Evolutionary conservation across 1,139 yeast genomes (phyloP).

Genomic region (Eremothecium gossypii): DNA sequence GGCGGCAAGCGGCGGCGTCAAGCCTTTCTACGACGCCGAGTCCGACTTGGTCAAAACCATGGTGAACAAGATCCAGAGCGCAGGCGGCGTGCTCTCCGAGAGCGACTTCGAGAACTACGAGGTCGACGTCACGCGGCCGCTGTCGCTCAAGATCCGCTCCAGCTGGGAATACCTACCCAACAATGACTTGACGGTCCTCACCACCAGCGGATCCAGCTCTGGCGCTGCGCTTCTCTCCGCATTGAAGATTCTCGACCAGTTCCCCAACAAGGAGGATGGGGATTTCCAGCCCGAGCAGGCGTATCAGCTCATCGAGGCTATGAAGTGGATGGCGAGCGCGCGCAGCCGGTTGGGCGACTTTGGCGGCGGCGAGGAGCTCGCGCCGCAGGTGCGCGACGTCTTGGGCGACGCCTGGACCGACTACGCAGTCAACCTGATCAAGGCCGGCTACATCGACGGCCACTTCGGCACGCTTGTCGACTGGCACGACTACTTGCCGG

Average conservation of each 20-base stretch:
- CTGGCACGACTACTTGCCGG: slow-evolving; percentile 72
- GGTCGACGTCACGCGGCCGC: slow-evolving; percentile 48
- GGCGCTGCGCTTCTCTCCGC: slow-evolving; percentile 81
- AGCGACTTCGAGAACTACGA: slow-evolving; percentile 59
- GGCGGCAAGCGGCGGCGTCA: slow-evolving; percentile 68
- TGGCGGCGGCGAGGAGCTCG: slow-evolving; percentile 24
- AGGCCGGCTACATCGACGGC: slow-evolving; percentile 31
- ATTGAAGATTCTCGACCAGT: slow-evolving; percentile 46
- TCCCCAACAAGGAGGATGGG: slow-evolving; percentile 33
- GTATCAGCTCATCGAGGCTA: slow-evolving; percentile 69
- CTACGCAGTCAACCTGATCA: slow-evolving; percentile 38
- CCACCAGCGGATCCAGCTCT: slow-evolving; percentile 71
- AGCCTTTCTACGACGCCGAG: slow-evolving; percentile 70
- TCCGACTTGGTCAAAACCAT: slow-evolving; percentile 61
- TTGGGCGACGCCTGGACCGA: slow-evolving; percentile 47
- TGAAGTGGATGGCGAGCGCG: slow-evolving; percentile 90
- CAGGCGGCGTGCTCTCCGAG: slow-evolving; percentile 54
- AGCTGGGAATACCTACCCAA: slow-evolving; percentile 27
- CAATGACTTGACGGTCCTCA: slow-evolving; percentile 45
- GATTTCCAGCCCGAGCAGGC: slow-evolving; percentile 42
- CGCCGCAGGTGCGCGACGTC: slow-evolving; percentile 31
- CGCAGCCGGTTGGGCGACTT: slow-evolving; percentile 75
- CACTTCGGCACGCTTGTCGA: slow-evolving; percentile 40
- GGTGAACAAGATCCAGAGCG: slow-evolving; percentile 35
- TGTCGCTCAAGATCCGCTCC: slow-evolving; percentile 32